Conservation (phyloP, 106 monocot species). For the Dendrobium catenatum region DNA sequence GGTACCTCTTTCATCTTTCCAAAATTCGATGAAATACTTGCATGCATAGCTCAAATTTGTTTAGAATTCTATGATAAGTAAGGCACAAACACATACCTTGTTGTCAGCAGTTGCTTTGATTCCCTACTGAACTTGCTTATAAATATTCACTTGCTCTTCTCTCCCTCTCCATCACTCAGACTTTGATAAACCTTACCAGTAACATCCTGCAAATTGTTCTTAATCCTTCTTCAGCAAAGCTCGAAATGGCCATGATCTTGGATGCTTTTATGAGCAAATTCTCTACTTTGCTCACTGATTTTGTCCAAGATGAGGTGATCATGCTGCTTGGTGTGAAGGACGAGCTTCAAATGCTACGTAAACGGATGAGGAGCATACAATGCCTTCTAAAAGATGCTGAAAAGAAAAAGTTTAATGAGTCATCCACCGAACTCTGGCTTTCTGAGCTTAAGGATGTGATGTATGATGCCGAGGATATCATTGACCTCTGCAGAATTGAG, state of each 20-base stretch:
- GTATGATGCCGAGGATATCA: slow-evolving; percentile 9
- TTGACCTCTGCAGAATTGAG: slow-evolving; percentile 16
- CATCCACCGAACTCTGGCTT: slow-evolving; percentile 1
- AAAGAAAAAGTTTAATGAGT: background rate
- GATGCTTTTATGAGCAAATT: slow-evolving; percentile 9
- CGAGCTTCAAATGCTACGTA: slow-evolving; percentile 4
- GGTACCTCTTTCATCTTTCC: too few relatives aligned
- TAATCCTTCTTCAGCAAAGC: background rate
- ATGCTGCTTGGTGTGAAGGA: background rate
- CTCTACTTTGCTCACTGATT: background rate
- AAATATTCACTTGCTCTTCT: too few relatives aligned
- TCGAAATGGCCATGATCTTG: too few relatives aligned
- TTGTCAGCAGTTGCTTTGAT: too few relatives aligned
- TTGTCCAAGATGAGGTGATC: background rate
- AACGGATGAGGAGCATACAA: slow-evolving; percentile 3
- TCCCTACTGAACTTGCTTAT: too few relatives aligned
- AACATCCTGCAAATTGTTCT: too few relatives aligned
- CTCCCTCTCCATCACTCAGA: too few relatives aligned
- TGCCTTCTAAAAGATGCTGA: slow-evolving; percentile 4
- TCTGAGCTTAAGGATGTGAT: slow-evolving; percentile 9
- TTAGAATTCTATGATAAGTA: too few relatives aligned
- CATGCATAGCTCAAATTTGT: too few relatives aligned
- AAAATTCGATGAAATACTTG: too few relatives aligned
- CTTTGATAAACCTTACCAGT: too few relatives aligned
- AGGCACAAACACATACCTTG: too few relatives aligned